Base-by-base conservation (phyloP, 139 green algal genomes). In the Chlamydomonas incerta region DNA sequence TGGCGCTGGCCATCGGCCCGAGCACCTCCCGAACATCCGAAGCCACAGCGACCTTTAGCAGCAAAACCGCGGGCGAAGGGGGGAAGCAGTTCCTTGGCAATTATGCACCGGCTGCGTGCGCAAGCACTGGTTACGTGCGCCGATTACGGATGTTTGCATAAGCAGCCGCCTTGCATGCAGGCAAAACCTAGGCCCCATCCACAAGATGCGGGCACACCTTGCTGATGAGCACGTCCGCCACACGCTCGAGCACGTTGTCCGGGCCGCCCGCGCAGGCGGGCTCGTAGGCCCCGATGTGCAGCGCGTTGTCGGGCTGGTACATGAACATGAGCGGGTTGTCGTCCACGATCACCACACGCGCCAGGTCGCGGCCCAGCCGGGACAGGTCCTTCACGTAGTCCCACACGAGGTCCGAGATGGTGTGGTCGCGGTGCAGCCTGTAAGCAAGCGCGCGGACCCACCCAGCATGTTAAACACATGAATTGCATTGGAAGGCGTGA, bases 301-400 rank as follows among this genome's bases (percentile, higher is more conserved):
- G 88, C 76, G 92, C 94, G 63, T 96, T 93, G 85, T 95, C 88
- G 23, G 94, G 94, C 87, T 97, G 92, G 21, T 82, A 69, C 70
- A 93, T 88, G 82, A 97, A 97, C 55, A 93, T 92, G 60, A 96
- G 85, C 18, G 94, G 92, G 24, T 91, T 97, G 90, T 97, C 95
- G 74, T 97, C 95, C 80, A 86, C 80, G 17, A 86, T 86, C 26
- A 86, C 80, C 34, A 71, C 55, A 13, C 55, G 68, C 14, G 80
- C 47, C 76, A 96, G 90, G 71, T 94, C 88, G 28, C 94, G 90
- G 6, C 93, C 95, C 74, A 98, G 92, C 20, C 81, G 74, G 5
- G 87, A 91, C 69, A 98, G 90, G 74, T 98, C 94, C 90, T 98
- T 98, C 55, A 98, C 88, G 89, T 92, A 97, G 55, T 75, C 71